These are phyloP conservation scores for Gremmenia infestans DNA, from an alignment of 2,329 filamentous ascomycete species.

Conservation along the genomic window DNA sequence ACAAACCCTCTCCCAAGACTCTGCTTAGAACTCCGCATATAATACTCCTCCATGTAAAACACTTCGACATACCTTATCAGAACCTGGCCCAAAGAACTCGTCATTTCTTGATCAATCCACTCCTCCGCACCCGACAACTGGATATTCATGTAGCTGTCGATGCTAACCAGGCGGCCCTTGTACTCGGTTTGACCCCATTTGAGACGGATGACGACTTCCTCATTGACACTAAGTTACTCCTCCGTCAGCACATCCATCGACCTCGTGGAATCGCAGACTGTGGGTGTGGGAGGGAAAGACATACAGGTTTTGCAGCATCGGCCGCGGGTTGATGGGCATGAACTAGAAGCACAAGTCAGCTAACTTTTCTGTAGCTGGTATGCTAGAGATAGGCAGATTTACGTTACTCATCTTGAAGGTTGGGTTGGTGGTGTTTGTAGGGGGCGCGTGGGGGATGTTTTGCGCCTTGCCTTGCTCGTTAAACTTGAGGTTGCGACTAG, in stretches of 20 bases:
- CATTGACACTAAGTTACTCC: conserved; percentile 63
- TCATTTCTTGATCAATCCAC: conserved; percentile 82
- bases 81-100: conserved; percentile 81
- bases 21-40: neutral
- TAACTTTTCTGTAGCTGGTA: neutral
- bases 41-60: neutral
- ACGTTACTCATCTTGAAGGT: conserved; percentile 22
- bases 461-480: conserved; percentile 9
- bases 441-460: conserved; percentile 13
- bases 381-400: conserved; percentile 4
- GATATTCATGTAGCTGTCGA: conserved; percentile 99
- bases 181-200: conserved; percentile 99
- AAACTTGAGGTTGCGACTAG: conserved; percentile 19
- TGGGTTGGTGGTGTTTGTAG: conserved; percentile 7
- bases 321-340: conserved; percentile 92
- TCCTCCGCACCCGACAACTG: conserved; percentile 89
- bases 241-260: conserved; percentile 10
- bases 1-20: neutral
- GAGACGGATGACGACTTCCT: conserved; percentile 83
- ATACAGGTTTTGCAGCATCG: conserved; percentile 89
- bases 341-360: conserved; percentile 49
- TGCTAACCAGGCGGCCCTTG: conserved; percentile 85
- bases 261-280: neutral
- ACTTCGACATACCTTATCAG: conserved; percentile 66
- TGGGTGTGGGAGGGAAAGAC: conserved; percentile 31